Evolutionary conservation across 73 alveolate genomes (phyloP).

Genomic region (Urostyla sp.): DNA sequence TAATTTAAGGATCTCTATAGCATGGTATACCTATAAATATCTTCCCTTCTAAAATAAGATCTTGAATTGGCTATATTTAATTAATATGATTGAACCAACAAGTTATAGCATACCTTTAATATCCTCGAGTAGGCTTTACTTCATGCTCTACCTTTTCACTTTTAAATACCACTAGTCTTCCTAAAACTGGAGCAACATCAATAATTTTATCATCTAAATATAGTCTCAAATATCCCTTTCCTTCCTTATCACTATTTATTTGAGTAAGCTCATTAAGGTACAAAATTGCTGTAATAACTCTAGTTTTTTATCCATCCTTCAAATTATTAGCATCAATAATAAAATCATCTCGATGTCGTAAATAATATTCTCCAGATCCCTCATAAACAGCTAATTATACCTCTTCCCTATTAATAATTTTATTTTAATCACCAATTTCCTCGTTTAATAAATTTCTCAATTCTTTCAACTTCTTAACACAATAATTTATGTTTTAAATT

Average conservation of each 20-base stretch:
- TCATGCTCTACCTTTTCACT: conserved; percentile 68
- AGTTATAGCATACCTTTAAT: conserved; percentile 66
- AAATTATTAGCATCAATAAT: conserved; percentile 46
- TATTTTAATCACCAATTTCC: neutral
- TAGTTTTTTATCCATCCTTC: conserved; percentile 41
- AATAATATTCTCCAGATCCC: conserved; percentile 57
- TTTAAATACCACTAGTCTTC: conserved; percentile 54
- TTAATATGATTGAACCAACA: conserved; percentile 60
- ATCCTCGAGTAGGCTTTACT: conserved; percentile 53
- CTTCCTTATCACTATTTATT: neutral
- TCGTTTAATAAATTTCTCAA: neutral
- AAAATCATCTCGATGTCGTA: conserved; percentile 70
- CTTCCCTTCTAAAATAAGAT: neutral
- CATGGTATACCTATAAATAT: conserved; percentile 68
- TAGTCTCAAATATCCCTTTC: conserved; percentile 49
- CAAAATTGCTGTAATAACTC: conserved; percentile 52
- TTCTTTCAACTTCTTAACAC: neutral
- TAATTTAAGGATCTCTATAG: conserved; percentile 63
- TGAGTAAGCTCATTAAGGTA: conserved; percentile 42
- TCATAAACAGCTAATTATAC: conserved; percentile 58
- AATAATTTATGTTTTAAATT: neutral
- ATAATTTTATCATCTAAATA: conserved; percentile 50
- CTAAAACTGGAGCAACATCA: conserved; percentile 55
- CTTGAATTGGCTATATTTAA: neutral
- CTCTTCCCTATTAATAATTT: conserved; percentile 9